phyloP scores from a whole-genome alignment of 805 yeast species.

The Metschnikowia arizonensis region DNA sequence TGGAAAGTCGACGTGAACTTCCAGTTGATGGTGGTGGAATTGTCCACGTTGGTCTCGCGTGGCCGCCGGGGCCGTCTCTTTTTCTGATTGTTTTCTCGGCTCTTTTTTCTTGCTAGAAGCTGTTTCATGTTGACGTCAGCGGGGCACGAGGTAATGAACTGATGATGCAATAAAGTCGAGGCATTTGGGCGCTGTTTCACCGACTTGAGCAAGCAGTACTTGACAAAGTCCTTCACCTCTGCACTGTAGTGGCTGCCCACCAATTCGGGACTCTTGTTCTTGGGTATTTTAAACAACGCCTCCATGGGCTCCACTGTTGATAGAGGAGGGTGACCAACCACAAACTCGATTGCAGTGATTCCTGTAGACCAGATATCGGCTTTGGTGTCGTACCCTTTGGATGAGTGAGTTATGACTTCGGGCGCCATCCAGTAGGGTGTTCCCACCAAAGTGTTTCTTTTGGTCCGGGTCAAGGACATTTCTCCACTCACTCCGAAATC shows the following conservation, averaged over 20 bases:
- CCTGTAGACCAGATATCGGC: conserved; percentile 98
- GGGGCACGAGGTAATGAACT: conserved; percentile 40
- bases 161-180: conserved; percentile 46
- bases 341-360: conserved; percentile 81
- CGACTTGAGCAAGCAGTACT: conserved; percentile 61
- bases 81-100: conserved; percentile 25
- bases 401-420: conserved; percentile 60
- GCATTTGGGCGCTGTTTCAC: conserved; percentile 67
- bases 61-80: conserved; percentile 6
- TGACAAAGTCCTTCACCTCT: conserved; percentile 62
- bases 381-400: conserved; percentile 69
- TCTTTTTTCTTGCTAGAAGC: conserved; percentile 9
- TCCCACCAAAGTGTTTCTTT: conserved; percentile 80
- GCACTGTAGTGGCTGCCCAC: conserved; percentile 41
- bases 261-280: conserved; percentile 56
- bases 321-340: conserved; percentile 79
- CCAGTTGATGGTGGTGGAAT: conserved; percentile 16
- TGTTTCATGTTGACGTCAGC: conserved; percentile 10
- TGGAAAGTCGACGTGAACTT: conserved; percentile 13
- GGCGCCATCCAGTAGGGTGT: conserved; percentile 99
- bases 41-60: conserved; percentile 12
- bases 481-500: conserved; percentile 95
- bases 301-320: conserved; percentile 71
- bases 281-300: conserved; percentile 68
- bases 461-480: conserved; percentile 47